phyloP scores from a whole-genome alignment of 108 stramenopile genomes.

The Ochromonas danica region DNA sequence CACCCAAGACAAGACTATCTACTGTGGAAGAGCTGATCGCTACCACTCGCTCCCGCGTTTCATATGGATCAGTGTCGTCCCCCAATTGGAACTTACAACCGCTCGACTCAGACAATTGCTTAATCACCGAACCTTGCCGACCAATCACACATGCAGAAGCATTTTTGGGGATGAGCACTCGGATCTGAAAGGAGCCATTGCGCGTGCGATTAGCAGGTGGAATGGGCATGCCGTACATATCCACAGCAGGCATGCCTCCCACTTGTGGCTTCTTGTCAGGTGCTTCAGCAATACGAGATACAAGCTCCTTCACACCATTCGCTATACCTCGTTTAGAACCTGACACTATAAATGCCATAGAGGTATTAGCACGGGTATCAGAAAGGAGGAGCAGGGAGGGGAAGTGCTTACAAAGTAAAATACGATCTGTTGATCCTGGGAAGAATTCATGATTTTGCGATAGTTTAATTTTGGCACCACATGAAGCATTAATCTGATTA shows the following conservation, averaged over 20 bases:
- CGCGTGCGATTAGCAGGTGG: neutral
- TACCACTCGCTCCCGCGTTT: neutral
- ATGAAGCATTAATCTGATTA: neutral
- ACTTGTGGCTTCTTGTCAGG: neutral
- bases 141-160: neutral
- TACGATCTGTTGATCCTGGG: neutral
- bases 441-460: slow-evolving; percentile 19
- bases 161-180: slow-evolving; percentile 1
- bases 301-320: neutral
- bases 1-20: neutral
- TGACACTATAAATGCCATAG: neutral
- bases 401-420: neutral
- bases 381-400: neutral
- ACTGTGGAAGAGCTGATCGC: neutral
- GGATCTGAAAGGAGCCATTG: neutral
- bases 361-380: neutral
- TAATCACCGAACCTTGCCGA: neutral
- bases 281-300: neutral
- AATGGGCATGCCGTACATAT: neutral
- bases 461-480: slow-evolving; percentile 3
- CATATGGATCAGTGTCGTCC: neutral
- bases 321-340: neutral
- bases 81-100: slow-evolving; percentile 15
- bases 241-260: neutral
- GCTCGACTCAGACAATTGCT: neutral